These are phyloP conservation scores for Fusarium keratoplasticum DNA, from an alignment of 2,329 filamentous ascomycete species.

Conservation along the genomic window DNA sequence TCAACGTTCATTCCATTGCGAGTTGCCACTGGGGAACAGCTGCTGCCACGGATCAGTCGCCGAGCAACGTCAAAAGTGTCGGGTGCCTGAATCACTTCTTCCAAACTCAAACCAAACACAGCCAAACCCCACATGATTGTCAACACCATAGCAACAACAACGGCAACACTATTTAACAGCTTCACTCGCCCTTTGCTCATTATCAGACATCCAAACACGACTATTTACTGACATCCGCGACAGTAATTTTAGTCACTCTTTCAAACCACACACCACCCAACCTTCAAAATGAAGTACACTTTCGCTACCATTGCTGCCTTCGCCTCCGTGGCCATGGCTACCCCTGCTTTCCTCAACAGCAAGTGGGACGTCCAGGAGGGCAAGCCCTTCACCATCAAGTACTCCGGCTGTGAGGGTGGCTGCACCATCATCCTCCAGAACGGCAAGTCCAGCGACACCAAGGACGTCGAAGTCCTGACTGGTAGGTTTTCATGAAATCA, in stretches of 20 bases:
- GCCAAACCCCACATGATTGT: not conserved
- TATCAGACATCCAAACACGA: constrained; percentile 5
- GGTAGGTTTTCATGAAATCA: constrained; percentile 37
- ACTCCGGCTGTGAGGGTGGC: constrained; percentile 46
- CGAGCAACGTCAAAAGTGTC: not conserved
- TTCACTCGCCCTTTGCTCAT: not conserved
- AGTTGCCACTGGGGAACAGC: not conserved
- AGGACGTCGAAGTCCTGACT: constrained; percentile 47
- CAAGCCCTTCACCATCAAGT: constrained; percentile 49
- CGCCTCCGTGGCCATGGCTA: constrained; percentile 44
- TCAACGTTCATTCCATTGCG: not conserved
- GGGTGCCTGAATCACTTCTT: constrained; percentile 1
- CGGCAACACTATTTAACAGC: not conserved
- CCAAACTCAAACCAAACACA: not conserved
- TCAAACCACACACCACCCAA: constrained; percentile 26
- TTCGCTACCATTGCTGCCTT: constrained; percentile 46
- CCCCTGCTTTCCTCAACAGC: constrained; percentile 50
- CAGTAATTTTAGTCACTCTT: constrained; percentile 46
- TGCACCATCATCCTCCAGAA: constrained; percentile 53
- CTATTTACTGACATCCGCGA: constrained; percentile 24
- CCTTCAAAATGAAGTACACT: constrained; percentile 53
- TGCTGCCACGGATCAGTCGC: not conserved
- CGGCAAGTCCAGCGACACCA: constrained; percentile 44
- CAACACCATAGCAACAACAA: constrained; percentile 10
- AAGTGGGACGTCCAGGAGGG: constrained; percentile 45